phyloP scores from a whole-genome alignment of 2,329 filamentous ascomycete species.

The Aspergillus ochraceus region DNA sequence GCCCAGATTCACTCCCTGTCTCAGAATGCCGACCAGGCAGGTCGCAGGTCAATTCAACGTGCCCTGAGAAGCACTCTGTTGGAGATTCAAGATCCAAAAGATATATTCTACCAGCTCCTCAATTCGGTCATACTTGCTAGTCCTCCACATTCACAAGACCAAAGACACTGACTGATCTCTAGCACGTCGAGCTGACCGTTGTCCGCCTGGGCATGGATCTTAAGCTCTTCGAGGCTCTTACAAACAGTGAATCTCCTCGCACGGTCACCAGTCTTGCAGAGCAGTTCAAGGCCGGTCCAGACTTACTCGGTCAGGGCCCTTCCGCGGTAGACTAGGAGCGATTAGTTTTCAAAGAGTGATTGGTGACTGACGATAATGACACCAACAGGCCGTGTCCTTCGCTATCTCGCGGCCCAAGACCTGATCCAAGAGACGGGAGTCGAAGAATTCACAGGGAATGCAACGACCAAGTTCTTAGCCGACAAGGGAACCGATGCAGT shows the following conservation, averaged over 20 bases:
- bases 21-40: neutral
- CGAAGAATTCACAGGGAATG: slow-evolving; percentile 18
- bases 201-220: neutral
- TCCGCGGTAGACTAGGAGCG: too few species aligned
- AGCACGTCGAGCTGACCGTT: neutral
- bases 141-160: neutral
- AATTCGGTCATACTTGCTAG: neutral
- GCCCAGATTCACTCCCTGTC: neutral
- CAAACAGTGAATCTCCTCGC: neutral
- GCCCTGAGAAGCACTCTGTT: neutral
- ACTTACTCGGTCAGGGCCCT: neutral
- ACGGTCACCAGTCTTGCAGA: slow-evolving; percentile 3
- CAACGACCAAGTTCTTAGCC: slow-evolving; percentile 14
- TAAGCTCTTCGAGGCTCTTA: slow-evolving; percentile 1
- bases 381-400: slow-evolving; percentile 23
- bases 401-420: slow-evolving; percentile 24
- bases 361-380: neutral
- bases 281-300: slow-evolving; percentile 4
- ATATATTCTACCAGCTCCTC: neutral
- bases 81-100: neutral
- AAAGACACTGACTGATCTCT: neutral
- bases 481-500: neutral
- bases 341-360: too few species aligned
- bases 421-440: slow-evolving; percentile 14
- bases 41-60: neutral